Percentiles rank a stretch among this genome's conserved stretches.
Evolutionary conservation across 345 rosid species (phyloP).

Genomic region (Noccaea caerulescens): DNA sequence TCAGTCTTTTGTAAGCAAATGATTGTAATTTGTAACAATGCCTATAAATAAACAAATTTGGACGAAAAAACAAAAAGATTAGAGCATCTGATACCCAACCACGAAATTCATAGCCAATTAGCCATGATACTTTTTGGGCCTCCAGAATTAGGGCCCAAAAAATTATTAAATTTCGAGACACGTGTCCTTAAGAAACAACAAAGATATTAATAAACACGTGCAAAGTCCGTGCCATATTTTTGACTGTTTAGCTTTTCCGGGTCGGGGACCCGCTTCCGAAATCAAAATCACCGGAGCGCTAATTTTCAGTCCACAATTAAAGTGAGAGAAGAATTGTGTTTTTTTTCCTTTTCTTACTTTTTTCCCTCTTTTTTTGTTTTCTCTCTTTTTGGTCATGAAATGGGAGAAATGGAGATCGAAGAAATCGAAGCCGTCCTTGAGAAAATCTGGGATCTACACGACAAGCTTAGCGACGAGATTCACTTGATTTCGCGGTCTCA

Average conservation of each 20-base stretch:
- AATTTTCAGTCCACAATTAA: conserved; percentile 43
- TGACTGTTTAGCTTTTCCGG: background rate
- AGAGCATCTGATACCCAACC: too few relatives aligned
- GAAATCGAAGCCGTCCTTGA: conserved; percentile 87
- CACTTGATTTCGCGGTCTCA: conserved; percentile 82
- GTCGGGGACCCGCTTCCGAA: conserved; percentile 22
- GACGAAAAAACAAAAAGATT: too few relatives aligned
- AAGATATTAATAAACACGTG: background rate
- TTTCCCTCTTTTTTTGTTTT: background rate
- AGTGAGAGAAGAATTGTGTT: conserved; percentile 16
- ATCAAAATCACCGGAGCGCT: conserved; percentile 32
- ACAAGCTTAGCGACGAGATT: conserved; percentile 95
- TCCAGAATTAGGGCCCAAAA: too few relatives aligned
- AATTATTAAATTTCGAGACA: too few relatives aligned
- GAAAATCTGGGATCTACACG: conserved; percentile 96
- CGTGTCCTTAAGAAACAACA: too few relatives aligned
- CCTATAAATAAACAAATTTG: too few relatives aligned
- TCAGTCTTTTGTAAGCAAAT: too few relatives aligned
- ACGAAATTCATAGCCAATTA: too few relatives aligned
- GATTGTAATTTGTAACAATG: too few relatives aligned
- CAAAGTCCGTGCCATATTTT: background rate
- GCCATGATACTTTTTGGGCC: too few relatives aligned
- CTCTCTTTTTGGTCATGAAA: conserved; percentile 41
- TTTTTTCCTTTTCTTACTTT: background rate
- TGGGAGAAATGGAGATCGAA: conserved; percentile 87